Base-by-base conservation (phyloP, 495 filamentous ascomycete species). In the Darksidea phi region DNA sequence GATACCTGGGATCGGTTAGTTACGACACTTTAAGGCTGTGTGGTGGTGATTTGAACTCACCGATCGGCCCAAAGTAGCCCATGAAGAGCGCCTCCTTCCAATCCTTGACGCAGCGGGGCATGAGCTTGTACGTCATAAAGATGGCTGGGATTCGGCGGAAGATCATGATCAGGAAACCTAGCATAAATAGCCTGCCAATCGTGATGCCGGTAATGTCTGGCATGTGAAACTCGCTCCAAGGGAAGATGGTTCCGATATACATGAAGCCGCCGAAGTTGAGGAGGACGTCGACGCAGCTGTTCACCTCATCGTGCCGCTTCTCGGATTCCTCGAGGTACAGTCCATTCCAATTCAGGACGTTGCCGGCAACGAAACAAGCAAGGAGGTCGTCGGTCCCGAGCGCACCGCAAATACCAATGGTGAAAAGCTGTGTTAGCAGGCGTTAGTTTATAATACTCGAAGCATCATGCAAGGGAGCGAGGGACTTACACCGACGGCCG, bases 251-350 rank as follows among this genome's bases (percentile, higher is more conserved):
- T 0, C 76, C 79, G 7, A 76, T 71, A 18, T 76, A 80, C 48
- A 80, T 72, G 62, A 80, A 82, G 6, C 68, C 70, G 0, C 56
- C 74, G 28, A 74, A 72, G 26, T 79, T 78, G 41, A 80, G 58
- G 8, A 57, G 25, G 15, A 64, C 57, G 36, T 64, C 61, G 25
- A 46, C 36, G 34, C 12, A 55, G 25, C 49, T 48, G 51, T 55
- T 61, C 15, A 61, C 58, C 21, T 61, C 58, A 23, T 61, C 58
- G 50, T 61, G 58, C 3, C 58, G 58, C n/a, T 54, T 55, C 21
- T 61, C 58, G 34, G 58, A 15, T 36, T 61, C 58, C 21, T 54
- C 58, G 23, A 61, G 51, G 38, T 54, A 61, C 23, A 26, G 17
- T 1, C 58, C 58, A 52, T 47, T 55, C 58, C 58, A 61, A 24